Conservation (phyloP, 2,329 filamentous ascomycete genomes). For the Xylaria sp. region DNA sequence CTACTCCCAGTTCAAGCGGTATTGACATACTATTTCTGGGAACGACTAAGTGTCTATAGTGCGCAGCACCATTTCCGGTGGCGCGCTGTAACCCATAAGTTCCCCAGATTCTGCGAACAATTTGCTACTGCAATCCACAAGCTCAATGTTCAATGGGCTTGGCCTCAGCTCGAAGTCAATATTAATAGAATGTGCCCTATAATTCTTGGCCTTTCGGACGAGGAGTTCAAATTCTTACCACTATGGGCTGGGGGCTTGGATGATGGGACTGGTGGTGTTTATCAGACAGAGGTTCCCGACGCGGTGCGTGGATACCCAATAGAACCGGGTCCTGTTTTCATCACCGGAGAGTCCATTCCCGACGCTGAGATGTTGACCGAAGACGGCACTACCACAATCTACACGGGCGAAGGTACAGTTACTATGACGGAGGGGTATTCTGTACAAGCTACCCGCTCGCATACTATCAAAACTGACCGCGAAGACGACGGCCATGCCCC, state of each 20-base stretch:
- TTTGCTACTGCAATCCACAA: neutral
- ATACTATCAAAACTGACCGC: neutral
- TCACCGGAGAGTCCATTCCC: conserved; percentile 39
- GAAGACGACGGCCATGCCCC: neutral
- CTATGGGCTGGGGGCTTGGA: conserved; percentile 67
- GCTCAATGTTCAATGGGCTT: conserved; percentile 33
- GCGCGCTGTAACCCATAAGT: neutral
- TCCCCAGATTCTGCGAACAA: neutral
- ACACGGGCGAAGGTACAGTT: conserved; percentile 22
- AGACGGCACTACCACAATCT: conserved; percentile 23
- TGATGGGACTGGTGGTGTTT: conserved; percentile 57
- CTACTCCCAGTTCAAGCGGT: conserved; percentile 35
- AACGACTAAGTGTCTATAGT: neutral
- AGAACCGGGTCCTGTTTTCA: conserved; percentile 42
- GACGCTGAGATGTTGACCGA: conserved; percentile 28
- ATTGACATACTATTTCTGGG: conserved; percentile 21
- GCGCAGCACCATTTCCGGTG: neutral
- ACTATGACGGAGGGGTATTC: conserved; percentile 25
- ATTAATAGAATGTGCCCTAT: conserved; percentile 50
- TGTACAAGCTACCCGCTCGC: neutral
- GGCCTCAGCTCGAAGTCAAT: conserved; percentile 41
- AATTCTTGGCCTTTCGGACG: conserved; percentile 57
- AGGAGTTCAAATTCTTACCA: conserved; percentile 67
- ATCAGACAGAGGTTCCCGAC: conserved; percentile 43
- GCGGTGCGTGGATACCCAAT: conserved; percentile 36